phyloP scores from a whole-genome alignment of 768 basidiomycete species.

The Termitomyces sp. region DNA sequence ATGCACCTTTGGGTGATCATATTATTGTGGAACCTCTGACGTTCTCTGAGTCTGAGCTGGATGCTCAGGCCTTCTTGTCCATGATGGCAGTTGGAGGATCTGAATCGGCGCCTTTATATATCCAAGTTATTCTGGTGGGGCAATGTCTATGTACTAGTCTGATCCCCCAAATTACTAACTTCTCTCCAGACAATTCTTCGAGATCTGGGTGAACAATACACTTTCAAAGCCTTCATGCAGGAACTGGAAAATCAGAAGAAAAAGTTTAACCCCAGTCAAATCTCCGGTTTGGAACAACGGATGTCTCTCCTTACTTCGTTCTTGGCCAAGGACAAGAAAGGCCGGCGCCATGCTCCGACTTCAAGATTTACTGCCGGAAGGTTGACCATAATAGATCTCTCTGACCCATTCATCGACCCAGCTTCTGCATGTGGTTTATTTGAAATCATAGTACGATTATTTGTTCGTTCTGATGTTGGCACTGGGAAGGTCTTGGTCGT shows the following conservation, averaged over 20 bases:
- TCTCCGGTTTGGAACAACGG: constrained; percentile 54
- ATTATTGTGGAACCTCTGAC: constrained; percentile 49
- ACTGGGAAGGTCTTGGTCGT: constrained; percentile 68
- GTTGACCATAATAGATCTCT: constrained; percentile 64
- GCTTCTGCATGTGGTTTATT: constrained; percentile 64
- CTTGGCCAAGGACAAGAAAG: constrained; percentile 26
- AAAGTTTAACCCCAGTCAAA: constrained; percentile 52
- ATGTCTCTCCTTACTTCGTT: constrained; percentile 58
- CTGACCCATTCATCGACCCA: constrained; percentile 69
- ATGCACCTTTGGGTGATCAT: constrained; percentile 41
- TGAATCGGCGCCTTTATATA: constrained; percentile 59
- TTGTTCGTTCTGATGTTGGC: constrained; percentile 51
- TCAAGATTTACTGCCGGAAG: constrained; percentile 49
- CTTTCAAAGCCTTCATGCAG: constrained; percentile 41
- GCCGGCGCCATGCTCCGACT: background rate
- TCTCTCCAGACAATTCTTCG: constrained; percentile 47
- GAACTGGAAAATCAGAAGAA: constrained; percentile 39
- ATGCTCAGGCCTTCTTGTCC: constrained; percentile 61
- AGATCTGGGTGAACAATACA: constrained; percentile 55
- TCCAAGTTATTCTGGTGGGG: constrained; percentile 60
- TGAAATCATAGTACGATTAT: constrained; percentile 61
- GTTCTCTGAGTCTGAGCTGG: constrained; percentile 55
- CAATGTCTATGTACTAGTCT: background rate
- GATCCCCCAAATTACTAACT: background rate
- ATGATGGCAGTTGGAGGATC: constrained; percentile 70